Conservation (phyloP, 2,329 filamentous ascomycete genomes). For the Ramichloridium luteum region DNA sequence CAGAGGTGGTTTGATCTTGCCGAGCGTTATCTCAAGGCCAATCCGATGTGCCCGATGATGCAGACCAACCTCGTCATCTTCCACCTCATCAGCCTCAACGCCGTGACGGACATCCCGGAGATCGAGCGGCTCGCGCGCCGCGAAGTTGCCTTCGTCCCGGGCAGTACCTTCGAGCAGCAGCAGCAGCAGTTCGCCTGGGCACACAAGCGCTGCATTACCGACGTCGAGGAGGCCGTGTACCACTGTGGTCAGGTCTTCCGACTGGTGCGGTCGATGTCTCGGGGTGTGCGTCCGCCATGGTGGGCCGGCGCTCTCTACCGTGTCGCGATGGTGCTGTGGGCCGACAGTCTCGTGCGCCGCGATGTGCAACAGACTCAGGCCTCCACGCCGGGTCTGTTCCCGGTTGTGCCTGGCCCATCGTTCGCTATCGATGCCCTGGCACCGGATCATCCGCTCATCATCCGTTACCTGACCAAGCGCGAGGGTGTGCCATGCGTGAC, state of each 20-base stretch:
- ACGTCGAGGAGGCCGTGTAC: conserved; percentile 51
- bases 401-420: conserved; percentile 25
- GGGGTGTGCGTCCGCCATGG: conserved; percentile 52
- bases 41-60: conserved; percentile 47
- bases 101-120: conserved; percentile 54
- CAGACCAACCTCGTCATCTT: conserved; percentile 56
- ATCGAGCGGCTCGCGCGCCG: conserved; percentile 54
- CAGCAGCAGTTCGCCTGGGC: conserved; percentile 44
- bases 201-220: conserved; percentile 51
- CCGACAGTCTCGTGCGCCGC: conserved; percentile 44
- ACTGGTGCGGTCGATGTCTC: conserved; percentile 48
- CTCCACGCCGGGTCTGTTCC: conserved; percentile 27
- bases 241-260: conserved; percentile 57
- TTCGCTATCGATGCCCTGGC: conserved; percentile 41
- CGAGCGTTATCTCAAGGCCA: conserved; percentile 42
- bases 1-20: conserved; percentile 58
- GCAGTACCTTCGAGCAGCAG: conserved; percentile 37
- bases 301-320: conserved; percentile 61
- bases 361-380: conserved; percentile 31
- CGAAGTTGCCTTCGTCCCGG: too few relatives aligned
- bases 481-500: conserved; percentile 42
- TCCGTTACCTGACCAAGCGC: conserved; percentile 40
- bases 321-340: conserved; percentile 51
- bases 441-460: conserved; percentile 39
- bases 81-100: conserved; percentile 58